phyloP scores from a whole-genome alignment of 1,284 basidiomycete genomes.

The Stereum hirsutum region DNA sequence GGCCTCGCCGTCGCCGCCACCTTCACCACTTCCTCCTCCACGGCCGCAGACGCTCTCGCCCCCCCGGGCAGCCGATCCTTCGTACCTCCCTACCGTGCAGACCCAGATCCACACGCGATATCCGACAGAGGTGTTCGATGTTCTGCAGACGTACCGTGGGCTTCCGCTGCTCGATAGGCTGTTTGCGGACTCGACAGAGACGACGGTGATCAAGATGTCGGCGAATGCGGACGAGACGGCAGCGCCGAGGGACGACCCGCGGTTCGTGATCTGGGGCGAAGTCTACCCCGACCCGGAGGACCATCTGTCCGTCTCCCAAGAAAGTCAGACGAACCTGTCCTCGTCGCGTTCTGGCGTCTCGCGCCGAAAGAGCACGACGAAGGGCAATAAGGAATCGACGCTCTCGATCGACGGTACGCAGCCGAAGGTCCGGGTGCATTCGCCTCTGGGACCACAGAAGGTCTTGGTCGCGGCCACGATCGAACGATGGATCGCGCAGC shows the following conservation, averaged over 20 bases:
- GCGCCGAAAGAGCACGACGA: conserved; percentile 20
- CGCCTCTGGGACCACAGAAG: conserved; percentile 23
- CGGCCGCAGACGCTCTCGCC: conserved; percentile 2
- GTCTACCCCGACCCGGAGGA: conserved; percentile 27
- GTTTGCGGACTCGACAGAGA: conserved; percentile 33
- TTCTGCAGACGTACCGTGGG: conserved; percentile 73
- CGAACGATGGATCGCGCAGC: conserved; percentile 84
- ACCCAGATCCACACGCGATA: conserved; percentile 52
- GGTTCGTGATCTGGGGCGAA: conserved; percentile 86
- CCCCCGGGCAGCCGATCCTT: conserved; percentile 9
- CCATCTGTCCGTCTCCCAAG: conserved; percentile 23
- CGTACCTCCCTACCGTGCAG: conserved; percentile 24
- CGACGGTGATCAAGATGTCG: conserved; percentile 59
- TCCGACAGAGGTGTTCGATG: conserved; percentile 67
- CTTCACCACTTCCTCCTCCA: background rate
- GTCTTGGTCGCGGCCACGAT: conserved; percentile 79
- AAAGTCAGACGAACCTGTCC: conserved; percentile 32
- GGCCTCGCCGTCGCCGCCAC: conserved; percentile 2
- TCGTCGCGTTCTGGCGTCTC: conserved; percentile 29
- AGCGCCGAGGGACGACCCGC: conserved; percentile 71
- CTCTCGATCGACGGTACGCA: conserved; percentile 19
- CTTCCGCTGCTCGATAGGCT: conserved; percentile 57
- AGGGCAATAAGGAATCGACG: too few relatives aligned
- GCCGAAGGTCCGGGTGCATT: conserved; percentile 20
- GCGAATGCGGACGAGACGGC: conserved; percentile 53